Conservation (phyloP, 768 basidiomycete species). For the Leccinum fibrillosum region DNA sequence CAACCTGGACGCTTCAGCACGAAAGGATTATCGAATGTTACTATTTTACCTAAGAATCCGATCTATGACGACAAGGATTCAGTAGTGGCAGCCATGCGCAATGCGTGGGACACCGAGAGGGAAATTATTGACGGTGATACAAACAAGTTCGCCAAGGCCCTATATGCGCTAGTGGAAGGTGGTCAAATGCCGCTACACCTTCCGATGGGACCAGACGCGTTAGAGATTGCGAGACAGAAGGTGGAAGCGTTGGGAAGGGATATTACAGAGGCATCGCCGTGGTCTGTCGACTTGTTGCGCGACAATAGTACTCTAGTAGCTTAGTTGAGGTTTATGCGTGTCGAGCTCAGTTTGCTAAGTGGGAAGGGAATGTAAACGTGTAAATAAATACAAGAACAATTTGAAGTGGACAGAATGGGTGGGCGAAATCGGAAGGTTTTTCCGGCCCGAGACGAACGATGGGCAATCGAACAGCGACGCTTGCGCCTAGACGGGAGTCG, state of each 20-base stretch:
- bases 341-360: no score
- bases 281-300: constrained; percentile 5
- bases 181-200: constrained; percentile 1
- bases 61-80: background rate
- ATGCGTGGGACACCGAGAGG: background rate
- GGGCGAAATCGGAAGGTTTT: no score
- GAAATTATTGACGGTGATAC: background rate
- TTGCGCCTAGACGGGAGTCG: no score
- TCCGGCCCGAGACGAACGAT: no score
- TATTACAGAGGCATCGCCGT: background rate
- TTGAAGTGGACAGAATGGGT: no score
- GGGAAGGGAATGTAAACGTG: no score
- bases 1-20: constrained; percentile 1
- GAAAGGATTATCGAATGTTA: background rate
- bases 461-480: no score
- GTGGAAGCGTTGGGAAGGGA: background rate
- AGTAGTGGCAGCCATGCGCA: background rate
- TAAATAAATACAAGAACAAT: no score
- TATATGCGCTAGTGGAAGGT: constrained; percentile 1
- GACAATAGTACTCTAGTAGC: background rate
- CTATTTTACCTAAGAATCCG: background rate
- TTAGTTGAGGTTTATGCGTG: background rate
- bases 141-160: background rate
- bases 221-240: background rate
- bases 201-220: constrained; percentile 4